Evolutionary conservation across 2,329 filamentous ascomycete species (phyloP).

Genomic region (Apiospora koreana): DNA sequence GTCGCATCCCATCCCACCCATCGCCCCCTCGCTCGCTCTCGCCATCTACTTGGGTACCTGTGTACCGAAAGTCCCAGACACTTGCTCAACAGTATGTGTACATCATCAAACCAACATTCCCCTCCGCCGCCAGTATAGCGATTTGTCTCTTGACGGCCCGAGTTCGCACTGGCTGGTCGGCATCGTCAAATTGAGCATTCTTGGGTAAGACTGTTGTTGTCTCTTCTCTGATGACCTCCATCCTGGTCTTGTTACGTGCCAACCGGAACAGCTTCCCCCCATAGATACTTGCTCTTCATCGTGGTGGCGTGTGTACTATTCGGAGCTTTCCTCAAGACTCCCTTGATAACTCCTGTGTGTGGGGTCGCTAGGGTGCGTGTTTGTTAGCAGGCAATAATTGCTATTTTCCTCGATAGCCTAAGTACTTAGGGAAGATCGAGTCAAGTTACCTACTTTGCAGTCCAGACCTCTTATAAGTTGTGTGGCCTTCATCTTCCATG

Average conservation of each 20-base stretch:
- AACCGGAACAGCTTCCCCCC: constrained; percentile 18
- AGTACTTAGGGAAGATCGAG: constrained; percentile 8
- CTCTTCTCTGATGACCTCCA: constrained; percentile 15
- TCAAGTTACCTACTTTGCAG: background rate
- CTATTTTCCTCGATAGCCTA: constrained; percentile 18
- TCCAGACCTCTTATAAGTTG: constrained; percentile 32
- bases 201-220: constrained; percentile 29
- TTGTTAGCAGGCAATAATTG: constrained; percentile 27
- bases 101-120: constrained; percentile 34
- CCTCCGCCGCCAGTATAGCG: constrained; percentile 18
- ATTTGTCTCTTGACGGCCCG: constrained; percentile 4
- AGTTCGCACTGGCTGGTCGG: constrained; percentile 10
- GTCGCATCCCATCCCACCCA: background rate
- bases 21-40: background rate
- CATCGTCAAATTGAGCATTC: constrained; percentile 34
- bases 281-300: constrained; percentile 16
- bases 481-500: constrained; percentile 33
- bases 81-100: constrained; percentile 25
- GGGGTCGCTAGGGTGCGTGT: constrained; percentile 20
- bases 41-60: background rate
- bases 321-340: constrained; percentile 27
- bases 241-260: constrained; percentile 32
- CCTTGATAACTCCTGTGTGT: constrained; percentile 28
- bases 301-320: constrained; percentile 29
- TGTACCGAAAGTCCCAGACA: constrained; percentile 21